These are phyloP conservation scores for Caryopteris hybrid DNA, from an alignment of 305 asterid genomes.

Conservation along the genomic window DNA sequence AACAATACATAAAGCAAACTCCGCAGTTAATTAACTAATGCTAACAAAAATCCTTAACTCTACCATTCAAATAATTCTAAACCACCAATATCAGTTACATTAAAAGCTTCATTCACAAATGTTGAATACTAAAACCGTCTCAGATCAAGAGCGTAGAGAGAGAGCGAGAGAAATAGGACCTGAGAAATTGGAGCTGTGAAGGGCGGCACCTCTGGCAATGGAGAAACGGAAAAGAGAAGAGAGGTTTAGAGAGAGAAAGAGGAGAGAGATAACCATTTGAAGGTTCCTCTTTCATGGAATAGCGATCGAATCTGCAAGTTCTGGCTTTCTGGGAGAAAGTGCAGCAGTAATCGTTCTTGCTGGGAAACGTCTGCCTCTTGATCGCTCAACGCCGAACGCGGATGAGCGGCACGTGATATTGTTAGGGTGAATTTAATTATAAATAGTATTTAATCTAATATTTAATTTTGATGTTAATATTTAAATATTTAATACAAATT, in stretches of 20 bases:
- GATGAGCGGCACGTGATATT: constrained; percentile 12
- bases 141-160: background rate
- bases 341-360: background rate
- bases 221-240: constrained; percentile 32
- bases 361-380: background rate
- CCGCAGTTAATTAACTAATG: background rate
- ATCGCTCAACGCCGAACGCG: constrained; percentile 6
- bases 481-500: too few relatives aligned
- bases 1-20: background rate
- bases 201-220: constrained; percentile 18
- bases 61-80: background rate
- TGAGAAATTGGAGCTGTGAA: constrained; percentile 26
- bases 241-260: constrained; percentile 26
- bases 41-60: background rate
- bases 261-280: constrained; percentile 34
- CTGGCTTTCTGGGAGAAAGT: background rate
- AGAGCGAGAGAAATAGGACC: constrained; percentile 41
- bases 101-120: background rate
- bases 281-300: constrained; percentile 19
- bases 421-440: background rate
- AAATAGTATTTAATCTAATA: too few relatives aligned
- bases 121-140: background rate
- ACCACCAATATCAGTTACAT: background rate
- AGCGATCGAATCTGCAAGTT: constrained; percentile 18
- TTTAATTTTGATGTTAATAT: too few relatives aligned